Base-by-base conservation (phyloP, 805 yeast genomes). In the Cyberlindnera xylosilytica region DNA sequence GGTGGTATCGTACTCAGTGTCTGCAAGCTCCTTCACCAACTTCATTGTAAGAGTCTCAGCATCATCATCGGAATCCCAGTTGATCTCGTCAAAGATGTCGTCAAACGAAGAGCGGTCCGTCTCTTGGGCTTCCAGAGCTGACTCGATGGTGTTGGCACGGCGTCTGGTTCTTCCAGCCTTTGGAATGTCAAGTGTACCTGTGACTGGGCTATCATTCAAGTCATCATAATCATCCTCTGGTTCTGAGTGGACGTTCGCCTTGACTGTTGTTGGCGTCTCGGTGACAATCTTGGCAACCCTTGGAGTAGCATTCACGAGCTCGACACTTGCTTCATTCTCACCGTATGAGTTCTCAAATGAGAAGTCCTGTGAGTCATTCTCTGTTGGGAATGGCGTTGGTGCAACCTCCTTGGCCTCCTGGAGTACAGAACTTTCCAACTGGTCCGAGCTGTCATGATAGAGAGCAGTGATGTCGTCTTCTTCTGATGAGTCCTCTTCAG, bases 61-160 rank as follows among this genome's bases (percentile, higher is more conserved):
- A 47, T 79, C 83, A 55, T 85, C 95, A 5, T 70, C 64, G 2
- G 81, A 73, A 22, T 75, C 74, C 93, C 96, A 91, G 24, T 81
- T 78, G 18, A 89, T 72, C 47, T 86, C 91, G 22, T 83, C 87
- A 44, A 90, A 74, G 12, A 87, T 61, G 46, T 87, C 95, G 37
- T 80, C 83, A 23, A 72, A 68, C 2, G 65, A 62, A 4, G 62
- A 45, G 13, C 53, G 52, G 6, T 41, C 44, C 6, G 29, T 38
- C 20, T 42, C 51, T 20, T 50, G 47, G 50, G 33, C 52, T 32
- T 66, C 71, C 39, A 61, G 60, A 0, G 70, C 63, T 2, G 69
- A 51, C 15, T 63, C 65, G 20, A 55, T 51, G 0, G 63, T 54
- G 23, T 55, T 53, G 5, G 52, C 60, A 46, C 61, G 52, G n/a